Conservation (phyloP, 768 basidiomycete genomes). For the Multifurca ochricompacta region DNA sequence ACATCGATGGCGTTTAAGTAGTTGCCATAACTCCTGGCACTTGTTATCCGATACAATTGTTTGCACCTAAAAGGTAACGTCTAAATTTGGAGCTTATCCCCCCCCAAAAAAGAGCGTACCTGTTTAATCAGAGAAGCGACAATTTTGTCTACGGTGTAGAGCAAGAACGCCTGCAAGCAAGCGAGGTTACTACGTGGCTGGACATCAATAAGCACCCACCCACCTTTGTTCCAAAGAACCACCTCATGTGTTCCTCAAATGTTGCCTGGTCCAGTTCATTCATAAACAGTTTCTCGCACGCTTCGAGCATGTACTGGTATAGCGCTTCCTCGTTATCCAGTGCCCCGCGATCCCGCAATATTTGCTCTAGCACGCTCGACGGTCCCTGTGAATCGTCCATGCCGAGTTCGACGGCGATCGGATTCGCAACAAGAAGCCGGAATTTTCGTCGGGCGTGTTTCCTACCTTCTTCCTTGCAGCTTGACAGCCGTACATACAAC, state of each 20-base stretch:
- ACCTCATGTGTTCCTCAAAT: constrained; percentile 93
- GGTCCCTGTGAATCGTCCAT: constrained; percentile 78
- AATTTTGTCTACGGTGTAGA: constrained; percentile 93
- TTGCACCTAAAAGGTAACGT: constrained; percentile 48
- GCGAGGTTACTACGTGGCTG: not conserved
- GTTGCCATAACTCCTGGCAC: constrained; percentile 76
- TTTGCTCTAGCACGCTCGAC: constrained; percentile 58
- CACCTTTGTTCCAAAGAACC: constrained; percentile 87
- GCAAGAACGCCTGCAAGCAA: constrained; percentile 62
- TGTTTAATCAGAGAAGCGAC: constrained; percentile 88
- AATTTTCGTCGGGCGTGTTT: constrained; percentile 62
- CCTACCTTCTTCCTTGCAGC: constrained; percentile 77
- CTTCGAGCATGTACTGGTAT: constrained; percentile 82
- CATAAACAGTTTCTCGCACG: constrained; percentile 91
- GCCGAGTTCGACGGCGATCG: constrained; percentile 75
- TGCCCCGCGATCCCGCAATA: constrained; percentile 43
- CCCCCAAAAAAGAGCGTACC: constrained; percentile 37
- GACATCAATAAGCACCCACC: constrained; percentile 22
- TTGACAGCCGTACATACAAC: constrained; percentile 78
- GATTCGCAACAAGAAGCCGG: constrained; percentile 62
- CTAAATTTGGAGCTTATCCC: not conserved
- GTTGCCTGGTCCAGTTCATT: constrained; percentile 85
- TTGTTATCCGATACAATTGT: constrained; percentile 77
- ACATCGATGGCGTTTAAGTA: constrained; percentile 59
- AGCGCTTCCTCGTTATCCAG: constrained; percentile 54